Evolutionary conservation across 2,329 filamentous ascomycete species (phyloP).

Genomic region (Phyllosticta citribraziliensis): DNA sequence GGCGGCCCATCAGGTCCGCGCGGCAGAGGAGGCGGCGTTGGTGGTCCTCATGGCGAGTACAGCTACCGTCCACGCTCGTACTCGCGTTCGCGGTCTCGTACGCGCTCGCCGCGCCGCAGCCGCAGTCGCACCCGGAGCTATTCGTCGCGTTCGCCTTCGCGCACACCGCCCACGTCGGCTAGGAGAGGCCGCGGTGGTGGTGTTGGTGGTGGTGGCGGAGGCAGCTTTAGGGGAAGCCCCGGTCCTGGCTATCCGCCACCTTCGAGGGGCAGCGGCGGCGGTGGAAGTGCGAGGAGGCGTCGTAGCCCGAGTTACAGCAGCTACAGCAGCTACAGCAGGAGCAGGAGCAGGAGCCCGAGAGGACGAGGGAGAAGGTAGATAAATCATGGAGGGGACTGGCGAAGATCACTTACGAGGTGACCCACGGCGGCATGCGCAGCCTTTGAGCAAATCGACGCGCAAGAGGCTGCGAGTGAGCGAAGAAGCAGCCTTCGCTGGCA

Average conservation of each 20-base stretch:
- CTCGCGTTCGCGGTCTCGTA: conserved; percentile 4
- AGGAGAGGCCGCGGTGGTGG: conserved; percentile 28
- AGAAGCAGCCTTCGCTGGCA: no score
- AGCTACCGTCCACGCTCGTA: conserved; percentile 26
- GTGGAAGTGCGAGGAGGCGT: conserved; percentile 32
- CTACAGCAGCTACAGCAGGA: conserved; percentile 45
- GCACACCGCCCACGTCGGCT: conserved; percentile 12
- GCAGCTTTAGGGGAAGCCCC: conserved; percentile 27
- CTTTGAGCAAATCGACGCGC: no score
- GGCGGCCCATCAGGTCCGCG: not conserved
- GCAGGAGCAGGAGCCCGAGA: conserved; percentile 35
- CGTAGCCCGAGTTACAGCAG: conserved; percentile 55
- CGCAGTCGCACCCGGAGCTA: conserved; percentile 7
- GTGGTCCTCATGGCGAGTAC: conserved; percentile 1
- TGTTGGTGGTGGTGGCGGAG: conserved; percentile 23
- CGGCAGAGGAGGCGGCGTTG: not conserved
- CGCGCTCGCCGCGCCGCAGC: conserved; percentile 2
- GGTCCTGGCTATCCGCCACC: conserved; percentile 30
- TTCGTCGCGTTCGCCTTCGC: not conserved
- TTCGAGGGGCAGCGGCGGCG: conserved; percentile 25
- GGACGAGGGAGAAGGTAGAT: conserved; percentile 18
- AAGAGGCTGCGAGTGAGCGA: no score
- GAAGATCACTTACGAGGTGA: not conserved
- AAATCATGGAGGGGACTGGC: not conserved
- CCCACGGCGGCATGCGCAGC: not conserved